phyloP scores from a whole-genome alignment of 83 land plant genomes.

The Picea abies region DNA sequence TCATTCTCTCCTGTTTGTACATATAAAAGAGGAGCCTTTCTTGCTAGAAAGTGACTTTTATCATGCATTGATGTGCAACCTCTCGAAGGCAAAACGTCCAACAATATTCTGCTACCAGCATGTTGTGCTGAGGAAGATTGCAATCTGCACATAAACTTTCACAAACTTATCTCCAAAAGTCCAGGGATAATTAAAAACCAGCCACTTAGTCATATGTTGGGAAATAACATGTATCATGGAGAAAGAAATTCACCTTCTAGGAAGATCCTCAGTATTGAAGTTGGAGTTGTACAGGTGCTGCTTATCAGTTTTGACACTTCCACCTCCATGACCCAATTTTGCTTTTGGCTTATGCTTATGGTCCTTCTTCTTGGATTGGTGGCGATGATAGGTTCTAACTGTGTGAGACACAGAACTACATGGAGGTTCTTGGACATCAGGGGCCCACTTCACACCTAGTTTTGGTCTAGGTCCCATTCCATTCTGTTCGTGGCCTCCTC shows the following conservation, averaged over 20 bases:
- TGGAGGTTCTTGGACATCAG: slow-evolving; percentile 65
- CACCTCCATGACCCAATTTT: slow-evolving; percentile 27
- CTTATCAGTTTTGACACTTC: slow-evolving; percentile 38
- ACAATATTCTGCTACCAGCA: not conserved
- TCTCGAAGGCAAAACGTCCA: not conserved
- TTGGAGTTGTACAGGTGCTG: not conserved
- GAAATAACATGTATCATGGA: not conserved
- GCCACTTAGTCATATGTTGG: not conserved
- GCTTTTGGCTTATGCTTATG: slow-evolving; percentile 35
- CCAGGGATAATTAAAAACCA: not conserved
- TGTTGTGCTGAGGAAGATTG: not conserved
- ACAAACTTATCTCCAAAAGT: not conserved
- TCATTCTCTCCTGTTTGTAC: slow-evolving; percentile 7
- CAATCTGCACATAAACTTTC: not conserved
- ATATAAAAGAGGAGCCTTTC: not conserved
- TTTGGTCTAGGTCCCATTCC: slow-evolving; percentile 24
- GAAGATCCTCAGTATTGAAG: not conserved
- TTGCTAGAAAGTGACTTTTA: not conserved
- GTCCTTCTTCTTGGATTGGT: slow-evolving; percentile 23
- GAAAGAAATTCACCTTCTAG: not conserved
- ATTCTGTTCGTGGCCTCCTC: slow-evolving; percentile 56
- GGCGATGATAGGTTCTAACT: slow-evolving; percentile 18
- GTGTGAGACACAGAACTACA: slow-evolving; percentile 40
- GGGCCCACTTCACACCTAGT: slow-evolving; percentile 56
- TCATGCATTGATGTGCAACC: not conserved